phyloP scores from a whole-genome alignment of 2,329 filamentous ascomycete species.

The Aspergillus caelatus region DNA sequence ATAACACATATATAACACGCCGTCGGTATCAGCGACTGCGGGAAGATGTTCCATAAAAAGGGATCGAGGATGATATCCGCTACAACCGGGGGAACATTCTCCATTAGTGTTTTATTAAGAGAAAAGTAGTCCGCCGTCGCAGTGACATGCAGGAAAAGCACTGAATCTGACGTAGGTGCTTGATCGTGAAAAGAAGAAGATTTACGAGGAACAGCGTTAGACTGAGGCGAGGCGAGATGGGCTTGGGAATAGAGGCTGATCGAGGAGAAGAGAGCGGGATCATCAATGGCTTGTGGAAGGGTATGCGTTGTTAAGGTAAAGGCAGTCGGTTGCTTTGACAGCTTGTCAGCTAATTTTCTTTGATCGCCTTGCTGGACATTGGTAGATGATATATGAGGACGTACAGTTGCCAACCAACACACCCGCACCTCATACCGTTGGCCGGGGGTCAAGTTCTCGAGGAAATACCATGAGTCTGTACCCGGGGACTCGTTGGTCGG shows the following conservation, averaged over 20 bases:
- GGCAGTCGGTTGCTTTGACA: conserved; percentile 75
- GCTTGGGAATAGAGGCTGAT: conserved; percentile 64
- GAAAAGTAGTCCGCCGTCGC: conserved; percentile 86
- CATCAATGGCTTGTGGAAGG: conserved; percentile 63
- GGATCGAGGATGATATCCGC: conserved; percentile 86
- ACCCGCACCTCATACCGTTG: conserved; percentile 88
- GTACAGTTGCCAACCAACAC: conserved; percentile 90
- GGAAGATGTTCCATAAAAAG: conserved; percentile 77
- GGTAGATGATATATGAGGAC: conserved; percentile 32
- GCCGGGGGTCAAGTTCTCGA: conserved; percentile 69
- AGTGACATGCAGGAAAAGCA: conserved; percentile 72
- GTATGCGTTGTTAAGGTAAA: conserved; percentile 72
- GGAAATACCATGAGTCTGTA: conserved; percentile 74
- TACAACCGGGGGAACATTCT: conserved; percentile 69
- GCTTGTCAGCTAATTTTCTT: conserved; percentile 19
- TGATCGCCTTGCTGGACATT: background rate
- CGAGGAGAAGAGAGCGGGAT: conserved; percentile 65
- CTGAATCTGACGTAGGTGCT: conserved; percentile 46
- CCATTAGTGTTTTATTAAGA: conserved; percentile 74
- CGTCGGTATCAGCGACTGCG: conserved; percentile 74
- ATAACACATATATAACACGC: conserved; percentile 68
- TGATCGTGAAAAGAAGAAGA: conserved; percentile 15
- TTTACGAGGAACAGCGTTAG: conserved; percentile 16
- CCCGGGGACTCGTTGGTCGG: conserved; percentile 61
- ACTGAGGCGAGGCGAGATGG: conserved; percentile 42